Base-by-base conservation (phyloP, 116 monocot species). In the Phalaenopsis hybrid region DNA sequence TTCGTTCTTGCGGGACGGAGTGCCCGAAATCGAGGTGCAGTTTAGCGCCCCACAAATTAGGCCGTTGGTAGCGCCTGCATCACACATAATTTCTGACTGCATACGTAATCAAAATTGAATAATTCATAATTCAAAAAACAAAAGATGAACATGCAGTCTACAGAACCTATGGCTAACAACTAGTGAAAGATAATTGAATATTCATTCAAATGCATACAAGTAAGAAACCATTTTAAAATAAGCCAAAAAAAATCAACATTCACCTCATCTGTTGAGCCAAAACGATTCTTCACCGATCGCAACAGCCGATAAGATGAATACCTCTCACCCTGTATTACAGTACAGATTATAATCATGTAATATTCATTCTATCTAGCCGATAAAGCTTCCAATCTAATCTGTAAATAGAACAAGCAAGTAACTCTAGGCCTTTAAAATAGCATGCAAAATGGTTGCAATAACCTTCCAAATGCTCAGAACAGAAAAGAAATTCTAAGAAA, bases 231-330 rank as follows among this genome's bases (percentile, higher is more conserved):
- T 37, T 12, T 25, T 5, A 72, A 75, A 75, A 75, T 45, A 63
- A 63, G 21, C 43, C 17, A 4, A 46, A 75, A 28, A 18, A 8
- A 75, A 44, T 11, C 51, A 77, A 31, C n/a, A 8, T 15, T 44
- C 85, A 98, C 98, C 93, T 98, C 98, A 88, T 98, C 98, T 44
- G 95, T 98, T 67, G 98, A 88, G 46, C 98, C 98, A 85, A 98
- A 98, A 34, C 98, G 91, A 63, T 98, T 98, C 74, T 98, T 98
- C 63, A 95, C 98, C 33, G 98, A 89, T 81, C 98, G 86, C 80
- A 98, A 72, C 37, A 98, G 82, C 50, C 98, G 90, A 86, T 90
- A 89, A 15, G 95, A 91, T 52, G 91, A 92, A 78, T 86, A 89
- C 48, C 93, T 91, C 84, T 98, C 98, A n/a, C 98, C 98, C 98